Conservation (phyloP, 345 rosid species). For the Geranium brycei region DNA sequence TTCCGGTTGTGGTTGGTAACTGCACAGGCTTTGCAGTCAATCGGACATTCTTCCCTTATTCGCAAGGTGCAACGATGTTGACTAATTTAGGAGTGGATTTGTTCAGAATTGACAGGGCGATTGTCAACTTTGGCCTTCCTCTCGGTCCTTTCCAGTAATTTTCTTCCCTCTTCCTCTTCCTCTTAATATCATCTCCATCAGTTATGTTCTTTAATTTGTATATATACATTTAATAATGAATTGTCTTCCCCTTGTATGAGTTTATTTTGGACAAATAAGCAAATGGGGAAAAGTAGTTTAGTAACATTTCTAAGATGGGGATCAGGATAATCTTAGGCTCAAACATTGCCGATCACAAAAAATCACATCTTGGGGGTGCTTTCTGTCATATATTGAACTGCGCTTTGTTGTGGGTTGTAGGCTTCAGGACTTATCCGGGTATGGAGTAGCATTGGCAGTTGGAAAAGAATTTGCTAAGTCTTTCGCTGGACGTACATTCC, state of each 20-base stretch:
- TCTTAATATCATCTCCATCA: constrained; percentile 1
- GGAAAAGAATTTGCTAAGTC: constrained; percentile 43
- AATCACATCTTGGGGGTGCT: too few species aligned
- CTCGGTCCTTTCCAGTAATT: constrained; percentile 90
- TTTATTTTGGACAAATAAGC: too few species aligned
- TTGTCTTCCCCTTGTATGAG: background rate
- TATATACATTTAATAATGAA: background rate
- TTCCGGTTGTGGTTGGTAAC: constrained; percentile 90
- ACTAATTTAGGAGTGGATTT: constrained; percentile 75
- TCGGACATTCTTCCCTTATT: constrained; percentile 75
- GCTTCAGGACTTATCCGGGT: constrained; percentile 87
- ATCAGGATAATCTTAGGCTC: background rate
- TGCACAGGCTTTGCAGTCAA: constrained; percentile 95
- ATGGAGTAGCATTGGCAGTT: constrained; percentile 66
- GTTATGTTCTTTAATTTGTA: background rate
- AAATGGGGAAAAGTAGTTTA: too few species aligned
- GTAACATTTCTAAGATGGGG: too few species aligned
- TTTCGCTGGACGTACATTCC: constrained; percentile 50
- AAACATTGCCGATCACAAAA: too few species aligned
- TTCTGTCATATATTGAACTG: too few species aligned
- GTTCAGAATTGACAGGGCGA: constrained; percentile 75
- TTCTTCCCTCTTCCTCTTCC: constrained; percentile 16
- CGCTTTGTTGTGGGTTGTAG: constrained; percentile 21
- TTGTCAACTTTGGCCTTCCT: constrained; percentile 77
- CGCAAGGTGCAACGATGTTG: constrained; percentile 61